Evolutionary conservation across 345 rosid genomes (phyloP).

Genomic region (Raphanus raphanistrum): DNA sequence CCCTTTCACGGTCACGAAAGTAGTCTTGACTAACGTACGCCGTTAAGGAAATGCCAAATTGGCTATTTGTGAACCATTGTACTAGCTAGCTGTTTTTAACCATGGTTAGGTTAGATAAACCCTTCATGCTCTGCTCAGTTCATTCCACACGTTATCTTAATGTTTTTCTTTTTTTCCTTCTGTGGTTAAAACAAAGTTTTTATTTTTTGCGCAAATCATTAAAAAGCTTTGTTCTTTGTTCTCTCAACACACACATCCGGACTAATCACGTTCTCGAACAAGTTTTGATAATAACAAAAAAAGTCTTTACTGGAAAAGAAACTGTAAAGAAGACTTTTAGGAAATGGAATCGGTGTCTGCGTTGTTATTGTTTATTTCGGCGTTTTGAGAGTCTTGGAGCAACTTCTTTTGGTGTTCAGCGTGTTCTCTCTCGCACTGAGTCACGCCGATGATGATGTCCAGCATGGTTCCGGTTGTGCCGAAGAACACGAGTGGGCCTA

Average conservation of each 20-base stretch:
- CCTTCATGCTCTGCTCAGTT: background rate
- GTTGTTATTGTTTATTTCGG: background rate
- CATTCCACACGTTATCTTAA: background rate
- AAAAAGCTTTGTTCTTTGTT: background rate
- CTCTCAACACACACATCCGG: background rate
- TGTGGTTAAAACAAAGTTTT: background rate
- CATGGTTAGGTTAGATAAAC: background rate
- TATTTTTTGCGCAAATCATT: background rate
- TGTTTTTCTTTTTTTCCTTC: too few relatives aligned
- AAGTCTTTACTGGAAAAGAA: background rate
- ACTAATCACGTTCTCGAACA: too few relatives aligned
- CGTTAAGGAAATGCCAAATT: background rate
- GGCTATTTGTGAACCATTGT: background rate
- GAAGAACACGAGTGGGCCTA: conserved; percentile 88
- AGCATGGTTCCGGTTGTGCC: conserved; percentile 98
- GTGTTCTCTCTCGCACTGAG: conserved; percentile 92
- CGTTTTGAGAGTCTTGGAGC: conserved; percentile 57
- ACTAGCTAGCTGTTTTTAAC: background rate
- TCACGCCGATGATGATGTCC: conserved; percentile 85
- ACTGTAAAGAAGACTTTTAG: background rate
- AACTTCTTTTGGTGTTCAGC: conserved; percentile 91
- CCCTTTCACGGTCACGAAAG: too few relatives aligned
- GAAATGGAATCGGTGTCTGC: conserved; percentile 27
- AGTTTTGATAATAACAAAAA: background rate
- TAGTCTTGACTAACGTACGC: background rate